phyloP scores from a whole-genome alignment of 345 rosid genomes.

The Citrus mangshanensis region DNA sequence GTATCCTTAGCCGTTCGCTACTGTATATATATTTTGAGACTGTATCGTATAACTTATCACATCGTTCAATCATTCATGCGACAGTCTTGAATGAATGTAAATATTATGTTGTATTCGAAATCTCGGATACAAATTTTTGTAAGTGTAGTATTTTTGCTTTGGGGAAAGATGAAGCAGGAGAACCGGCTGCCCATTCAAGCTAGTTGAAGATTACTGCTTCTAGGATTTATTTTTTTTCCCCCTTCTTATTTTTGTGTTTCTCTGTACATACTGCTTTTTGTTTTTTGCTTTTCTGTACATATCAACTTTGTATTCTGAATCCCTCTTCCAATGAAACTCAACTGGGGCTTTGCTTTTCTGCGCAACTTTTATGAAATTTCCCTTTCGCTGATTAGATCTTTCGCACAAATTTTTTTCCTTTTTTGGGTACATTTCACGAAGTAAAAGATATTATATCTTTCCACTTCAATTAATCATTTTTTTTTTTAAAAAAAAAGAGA shows the following conservation, averaged over 20 bases:
- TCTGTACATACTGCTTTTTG: neutral
- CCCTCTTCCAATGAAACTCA: conserved; percentile 10
- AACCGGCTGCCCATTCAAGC: neutral
- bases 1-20: neutral
- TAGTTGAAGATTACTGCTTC: neutral
- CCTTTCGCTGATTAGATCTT: neutral
- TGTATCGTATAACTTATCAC: too few relatives aligned
- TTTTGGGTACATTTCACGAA: neutral
- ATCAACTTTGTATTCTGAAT: conserved; percentile 1
- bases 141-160: neutral
- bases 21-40: too few relatives aligned
- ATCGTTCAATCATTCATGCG: neutral
- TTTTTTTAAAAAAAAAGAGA: too few relatives aligned
- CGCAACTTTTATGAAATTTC: neutral
- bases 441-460: too few relatives aligned
- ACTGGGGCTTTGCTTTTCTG: neutral
- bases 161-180: neutral
- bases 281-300: neutral
- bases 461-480: too few relatives aligned
- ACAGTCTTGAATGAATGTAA: neutral
- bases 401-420: too few relatives aligned
- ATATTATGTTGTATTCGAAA: neutral
- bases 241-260: neutral
- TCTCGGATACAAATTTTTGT: neutral
- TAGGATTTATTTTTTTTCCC: too few relatives aligned